Base-by-base conservation (phyloP, 2,329 filamentous ascomycete genomes). In the Colletotrichum horii region DNA sequence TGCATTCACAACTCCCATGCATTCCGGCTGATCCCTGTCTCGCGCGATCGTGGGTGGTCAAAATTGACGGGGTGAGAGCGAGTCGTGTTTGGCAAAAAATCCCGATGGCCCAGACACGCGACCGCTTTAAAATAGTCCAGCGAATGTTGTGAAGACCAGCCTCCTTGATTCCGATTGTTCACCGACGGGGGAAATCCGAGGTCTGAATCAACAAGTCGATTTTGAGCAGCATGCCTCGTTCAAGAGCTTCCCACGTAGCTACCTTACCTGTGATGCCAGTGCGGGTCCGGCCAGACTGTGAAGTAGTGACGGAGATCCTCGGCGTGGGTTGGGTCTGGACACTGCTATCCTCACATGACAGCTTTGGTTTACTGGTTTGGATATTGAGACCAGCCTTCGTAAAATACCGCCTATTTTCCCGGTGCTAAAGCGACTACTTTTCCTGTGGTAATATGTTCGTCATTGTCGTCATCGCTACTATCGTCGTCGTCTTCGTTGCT, bases 21-120 rank as follows among this genome's bases (percentile, higher is more conserved):
- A 38, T 22, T 7, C 8, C 15, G n/a, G 52, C 19, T 4, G 24
- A 69, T 60, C 38, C 62, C 56, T 75, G 70, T 43, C 38, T 3
- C 55, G 64, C 16, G 24, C 52, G 64, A 24, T 38, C 14, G 26
- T 32, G 7, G 19, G 43, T n/a, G 58, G 73, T 48, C 48, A 69
- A 69, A 74, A 71, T 71, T 12, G 36, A 61, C 61, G 60, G 60
- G 36, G 12, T 30, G 28, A 24, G 34, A 28, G 32, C 38, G 32
- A 65, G 70, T 76, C 74, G 65, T 60, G 43, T 74, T 64, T 65
- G 62, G 74, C 22, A 52, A 76, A 76, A 76, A 69, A 68, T 60
- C 48, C 74, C 74, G 74, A 28, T 32, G 8, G 22, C 28, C 61
- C 8, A 16, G 36, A 38, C 15, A 73, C n/a, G 30, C 30, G 34